These are phyloP conservation scores for Orychophragmus violaceus DNA, from an alignment of 345 rosid genomes.

Conservation along the genomic window DNA sequence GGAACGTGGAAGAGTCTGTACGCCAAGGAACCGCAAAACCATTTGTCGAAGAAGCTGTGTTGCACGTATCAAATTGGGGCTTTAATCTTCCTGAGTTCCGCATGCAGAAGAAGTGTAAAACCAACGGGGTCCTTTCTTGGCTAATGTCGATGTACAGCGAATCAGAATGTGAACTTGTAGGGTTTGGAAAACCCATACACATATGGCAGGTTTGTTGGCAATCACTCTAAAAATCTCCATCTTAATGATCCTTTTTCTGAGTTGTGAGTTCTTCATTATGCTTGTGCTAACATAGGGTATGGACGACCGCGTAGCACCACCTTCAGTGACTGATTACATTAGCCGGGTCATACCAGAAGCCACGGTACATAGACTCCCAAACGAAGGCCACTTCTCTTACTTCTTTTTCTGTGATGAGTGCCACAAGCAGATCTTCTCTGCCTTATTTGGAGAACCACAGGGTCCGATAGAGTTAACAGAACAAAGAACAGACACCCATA, in stretches of 20 bases:
- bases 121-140: conserved; percentile 68
- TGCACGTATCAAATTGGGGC: conserved; percentile 82
- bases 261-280: conserved; percentile 4
- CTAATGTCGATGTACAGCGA: conserved; percentile 67
- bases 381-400: conserved; percentile 85
- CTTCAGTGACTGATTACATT: conserved; percentile 56
- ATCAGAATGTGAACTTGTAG: conserved; percentile 65
- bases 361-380: conserved; percentile 52
- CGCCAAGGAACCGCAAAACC: conserved; percentile 75
- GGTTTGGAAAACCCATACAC: conserved; percentile 75
- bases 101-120: conserved; percentile 56
- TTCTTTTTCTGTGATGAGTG: conserved; percentile 77
- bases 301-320: conserved; percentile 68
- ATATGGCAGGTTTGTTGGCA: conserved; percentile 81
- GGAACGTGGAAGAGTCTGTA: conserved; percentile 87
- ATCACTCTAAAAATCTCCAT: background rate
- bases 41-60: conserved; percentile 67
- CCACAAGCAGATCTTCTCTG: conserved; percentile 61
- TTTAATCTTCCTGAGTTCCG: conserved; percentile 71
- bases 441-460: conserved; percentile 61
- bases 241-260: background rate
- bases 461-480: conserved; percentile 43
- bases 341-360: conserved; percentile 72
- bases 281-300: conserved; percentile 49
- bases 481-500: conserved; percentile 21